These are phyloP conservation scores for Plectosphaerella plurivora DNA, from an alignment of 2,329 filamentous ascomycete genomes.

Conservation along the genomic window DNA sequence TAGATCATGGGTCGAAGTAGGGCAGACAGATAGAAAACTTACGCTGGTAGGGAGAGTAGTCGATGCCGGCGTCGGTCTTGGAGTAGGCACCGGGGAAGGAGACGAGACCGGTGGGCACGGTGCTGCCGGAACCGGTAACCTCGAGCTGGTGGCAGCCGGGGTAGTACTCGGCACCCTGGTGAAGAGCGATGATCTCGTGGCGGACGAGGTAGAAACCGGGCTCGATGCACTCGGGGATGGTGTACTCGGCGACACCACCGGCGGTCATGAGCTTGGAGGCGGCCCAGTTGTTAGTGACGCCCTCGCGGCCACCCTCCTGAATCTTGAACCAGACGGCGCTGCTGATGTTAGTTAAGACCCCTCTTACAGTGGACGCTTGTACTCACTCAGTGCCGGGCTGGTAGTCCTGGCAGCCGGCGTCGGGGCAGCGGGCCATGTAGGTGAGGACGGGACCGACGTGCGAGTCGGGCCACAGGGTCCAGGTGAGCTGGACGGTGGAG, in stretches of 20 bases:
- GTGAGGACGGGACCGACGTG: slow-evolving; percentile 52
- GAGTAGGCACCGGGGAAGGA: slow-evolving; percentile 46
- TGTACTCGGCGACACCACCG: slow-evolving; percentile 37
- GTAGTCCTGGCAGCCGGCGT: slow-evolving; percentile 44
- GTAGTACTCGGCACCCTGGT: slow-evolving; percentile 48
- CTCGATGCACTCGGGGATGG: slow-evolving; percentile 41
- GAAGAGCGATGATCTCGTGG: slow-evolving; percentile 48
- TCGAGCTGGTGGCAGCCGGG: slow-evolving; percentile 50
- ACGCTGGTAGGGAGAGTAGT: slow-evolving; percentile 42
- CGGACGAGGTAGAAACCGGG: slow-evolving; percentile 48
- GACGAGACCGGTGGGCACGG: slow-evolving; percentile 31
- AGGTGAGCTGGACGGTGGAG: slow-evolving; percentile 46
- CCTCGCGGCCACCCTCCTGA: slow-evolving; percentile 41
- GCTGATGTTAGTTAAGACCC: slow-evolving; percentile 14
- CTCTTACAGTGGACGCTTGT: too few relatives aligned
- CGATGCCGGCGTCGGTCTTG: slow-evolving; percentile 38
- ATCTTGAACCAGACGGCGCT: slow-evolving; percentile 52
- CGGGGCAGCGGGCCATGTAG: slow-evolving; percentile 56
- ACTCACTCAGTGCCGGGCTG: slow-evolving; percentile 37
- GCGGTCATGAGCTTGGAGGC: slow-evolving; percentile 38
- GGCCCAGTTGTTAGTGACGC: slow-evolving; percentile 45
- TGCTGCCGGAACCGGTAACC: slow-evolving; percentile 39
- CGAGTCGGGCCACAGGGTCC: slow-evolving; percentile 47
- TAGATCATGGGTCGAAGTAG: slow-evolving; percentile 32
- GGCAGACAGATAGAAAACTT: slow-evolving; percentile 4